Evolutionary conservation across 257 asterid species (phyloP).

Genomic region (Ajuga chamaepitys): DNA sequence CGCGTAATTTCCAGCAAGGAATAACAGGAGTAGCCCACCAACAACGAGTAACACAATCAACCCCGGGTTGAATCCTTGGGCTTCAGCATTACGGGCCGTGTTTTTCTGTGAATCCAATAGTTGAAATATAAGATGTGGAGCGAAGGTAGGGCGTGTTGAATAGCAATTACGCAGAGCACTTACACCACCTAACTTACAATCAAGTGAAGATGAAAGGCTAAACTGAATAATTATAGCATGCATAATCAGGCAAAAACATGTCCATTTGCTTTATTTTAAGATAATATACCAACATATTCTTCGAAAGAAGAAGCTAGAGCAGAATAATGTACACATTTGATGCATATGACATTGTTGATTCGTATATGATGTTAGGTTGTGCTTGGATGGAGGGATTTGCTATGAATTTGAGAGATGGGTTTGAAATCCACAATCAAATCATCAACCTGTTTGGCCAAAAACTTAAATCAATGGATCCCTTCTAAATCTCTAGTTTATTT

Average conservation of each 20-base stretch:
- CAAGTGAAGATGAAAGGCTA: background rate
- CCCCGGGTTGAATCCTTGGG: conserved; percentile 80
- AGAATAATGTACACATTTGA: no score
- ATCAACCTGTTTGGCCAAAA: no score
- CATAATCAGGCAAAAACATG: background rate
- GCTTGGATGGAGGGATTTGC: no score
- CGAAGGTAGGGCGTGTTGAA: background rate
- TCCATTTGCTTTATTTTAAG: background rate
- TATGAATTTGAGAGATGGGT: no score
- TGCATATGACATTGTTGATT: no score
- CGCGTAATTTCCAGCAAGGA: conserved; percentile 74
- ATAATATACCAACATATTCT: background rate
- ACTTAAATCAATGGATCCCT: no score
- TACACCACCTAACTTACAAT: background rate
- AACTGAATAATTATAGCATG: background rate
- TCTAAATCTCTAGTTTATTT: no score
- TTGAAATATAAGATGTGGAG: background rate
- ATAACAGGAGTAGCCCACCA: conserved; percentile 58
- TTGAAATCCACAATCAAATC: no score
- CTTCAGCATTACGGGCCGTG: conserved; percentile 30
- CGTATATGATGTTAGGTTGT: no score
- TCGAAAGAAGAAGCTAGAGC: background rate
- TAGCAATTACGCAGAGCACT: background rate
- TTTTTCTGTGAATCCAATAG: conserved; percentile 40
- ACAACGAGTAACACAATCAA: conserved; percentile 69